Conservation (phyloP, 2,329 filamentous ascomycete genomes). For the Sordariomycetes sp. region DNA sequence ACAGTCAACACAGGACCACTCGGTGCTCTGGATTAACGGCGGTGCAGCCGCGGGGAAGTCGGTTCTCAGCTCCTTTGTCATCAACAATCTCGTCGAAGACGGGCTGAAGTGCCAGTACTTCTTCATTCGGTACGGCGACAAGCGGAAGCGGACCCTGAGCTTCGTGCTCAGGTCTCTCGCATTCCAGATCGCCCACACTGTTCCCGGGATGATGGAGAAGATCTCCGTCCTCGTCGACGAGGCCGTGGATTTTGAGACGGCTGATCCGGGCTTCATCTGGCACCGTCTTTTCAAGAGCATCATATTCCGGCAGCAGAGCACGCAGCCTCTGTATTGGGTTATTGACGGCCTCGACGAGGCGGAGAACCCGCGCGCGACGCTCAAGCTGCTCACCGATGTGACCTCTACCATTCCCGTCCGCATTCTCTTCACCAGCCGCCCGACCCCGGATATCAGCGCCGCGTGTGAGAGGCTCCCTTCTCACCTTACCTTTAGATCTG, state of each 20-base stretch:
- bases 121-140: conserved; percentile 13
- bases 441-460: conserved; percentile 11
- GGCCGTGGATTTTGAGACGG: neutral
- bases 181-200: conserved; percentile 13
- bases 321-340: conserved; percentile 21
- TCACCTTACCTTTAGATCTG: neutral
- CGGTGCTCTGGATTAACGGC: conserved; percentile 19
- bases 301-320: conserved; percentile 13
- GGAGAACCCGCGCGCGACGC: conserved; percentile 14
- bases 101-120: conserved; percentile 13
- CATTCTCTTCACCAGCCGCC: conserved; percentile 19
- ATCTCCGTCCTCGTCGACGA: neutral
- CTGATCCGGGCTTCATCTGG: neutral
- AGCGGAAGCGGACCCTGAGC: conserved; percentile 11
- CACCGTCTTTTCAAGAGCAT: neutral
- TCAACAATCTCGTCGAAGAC: neutral
- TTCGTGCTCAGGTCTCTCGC: conserved; percentile 18
- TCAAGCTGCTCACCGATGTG: conserved; percentile 16
- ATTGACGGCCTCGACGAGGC: conserved; percentile 27
- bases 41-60: conserved; percentile 23
- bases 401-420: conserved; percentile 13
- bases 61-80: conserved; percentile 18
- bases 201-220: neutral
- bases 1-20: neutral
- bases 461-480: conserved; percentile 8